These are phyloP conservation scores for Pyrenophora tritici-repentis DNA, from an alignment of 2,329 filamentous ascomycete genomes.

Conservation along the genomic window DNA sequence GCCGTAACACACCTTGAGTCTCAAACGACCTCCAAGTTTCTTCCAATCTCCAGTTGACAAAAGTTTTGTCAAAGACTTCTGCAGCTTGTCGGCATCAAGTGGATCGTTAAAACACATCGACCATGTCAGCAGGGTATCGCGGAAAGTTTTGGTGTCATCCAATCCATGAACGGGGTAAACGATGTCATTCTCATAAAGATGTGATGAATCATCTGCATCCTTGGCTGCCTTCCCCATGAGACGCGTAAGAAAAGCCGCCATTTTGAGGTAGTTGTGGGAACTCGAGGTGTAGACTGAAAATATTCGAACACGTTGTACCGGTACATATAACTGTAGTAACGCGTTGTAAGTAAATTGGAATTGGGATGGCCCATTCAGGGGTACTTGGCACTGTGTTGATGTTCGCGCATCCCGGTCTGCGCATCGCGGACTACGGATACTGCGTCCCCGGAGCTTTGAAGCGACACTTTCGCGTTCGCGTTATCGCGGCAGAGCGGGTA, in stretches of 20 bases:
- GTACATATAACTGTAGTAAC: too few relatives aligned
- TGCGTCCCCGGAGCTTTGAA: too few relatives aligned
- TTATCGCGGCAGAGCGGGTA: too few relatives aligned
- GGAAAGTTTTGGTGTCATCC: conserved; percentile 24
- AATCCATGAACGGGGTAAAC: conserved; percentile 24
- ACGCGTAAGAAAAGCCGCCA: background rate
- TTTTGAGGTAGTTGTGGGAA: background rate
- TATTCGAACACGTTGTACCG: too few relatives aligned
- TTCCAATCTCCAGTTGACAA: conserved; percentile 53
- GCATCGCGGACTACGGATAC: too few relatives aligned
- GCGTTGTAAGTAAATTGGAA: too few relatives aligned
- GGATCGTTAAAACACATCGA: conserved; percentile 55
- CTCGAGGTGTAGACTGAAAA: too few relatives aligned
- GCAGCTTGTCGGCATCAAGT: conserved; percentile 50
- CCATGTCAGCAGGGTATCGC: conserved; percentile 20
- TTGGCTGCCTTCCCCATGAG: background rate
- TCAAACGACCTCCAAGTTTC: conserved; percentile 53
- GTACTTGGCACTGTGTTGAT: too few relatives aligned
- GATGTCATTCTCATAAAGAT: conserved; percentile 12
- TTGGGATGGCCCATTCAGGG: too few relatives aligned
- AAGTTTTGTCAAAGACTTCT: conserved; percentile 43
- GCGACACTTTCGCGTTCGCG: too few relatives aligned
- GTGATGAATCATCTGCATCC: background rate
- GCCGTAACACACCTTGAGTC: conserved; percentile 45
- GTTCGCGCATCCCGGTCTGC: too few relatives aligned